phyloP scores from a whole-genome alignment of 805 yeast genomes.

The Saturnispora diversa region DNA sequence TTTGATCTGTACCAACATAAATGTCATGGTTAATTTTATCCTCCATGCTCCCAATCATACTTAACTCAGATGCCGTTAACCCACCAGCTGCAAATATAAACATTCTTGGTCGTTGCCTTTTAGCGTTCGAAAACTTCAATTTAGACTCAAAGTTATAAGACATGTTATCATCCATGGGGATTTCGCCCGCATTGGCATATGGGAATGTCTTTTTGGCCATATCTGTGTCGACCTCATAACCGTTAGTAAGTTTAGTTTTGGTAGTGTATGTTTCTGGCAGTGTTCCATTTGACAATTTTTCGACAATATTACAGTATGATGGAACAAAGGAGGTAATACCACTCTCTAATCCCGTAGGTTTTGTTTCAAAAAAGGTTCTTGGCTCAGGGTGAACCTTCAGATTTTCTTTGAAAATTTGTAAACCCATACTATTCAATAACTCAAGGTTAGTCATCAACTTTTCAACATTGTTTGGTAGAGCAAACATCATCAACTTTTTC shows the following conservation, averaged over 20 bases:
- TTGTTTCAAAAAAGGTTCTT: constrained; percentile 49
- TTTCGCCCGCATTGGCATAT: constrained; percentile 32
- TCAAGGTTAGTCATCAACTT: constrained; percentile 45
- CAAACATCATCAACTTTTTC: constrained; percentile 55
- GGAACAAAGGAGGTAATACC: constrained; percentile 25
- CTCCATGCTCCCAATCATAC: constrained; percentile 67
- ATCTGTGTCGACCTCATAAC: constrained; percentile 15
- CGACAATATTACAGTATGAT: constrained; percentile 23
- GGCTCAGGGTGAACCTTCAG: constrained; percentile 37
- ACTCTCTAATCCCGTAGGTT: constrained; percentile 17
- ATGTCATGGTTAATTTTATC: constrained; percentile 58
- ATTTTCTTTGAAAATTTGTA: constrained; percentile 31
- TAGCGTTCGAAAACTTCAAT: constrained; percentile 24
- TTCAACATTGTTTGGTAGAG: constrained; percentile 26
- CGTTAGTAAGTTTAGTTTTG: constrained; percentile 8
- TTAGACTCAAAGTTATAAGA: constrained; percentile 25
- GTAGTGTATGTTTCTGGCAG: constrained; percentile 25
- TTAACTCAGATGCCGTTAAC: constrained; percentile 70
- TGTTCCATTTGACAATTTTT: constrained; percentile 21
- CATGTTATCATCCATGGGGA: constrained; percentile 13
- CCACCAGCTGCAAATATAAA: constrained; percentile 88
- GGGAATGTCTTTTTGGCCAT: constrained; percentile 49
- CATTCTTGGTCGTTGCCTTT: constrained; percentile 50
- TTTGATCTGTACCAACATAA: constrained; percentile 71
- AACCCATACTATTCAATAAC: constrained; percentile 41